Evolutionary conservation across 345 rosid genomes (phyloP).

Genomic region (Cardiospermum halicacabum): DNA sequence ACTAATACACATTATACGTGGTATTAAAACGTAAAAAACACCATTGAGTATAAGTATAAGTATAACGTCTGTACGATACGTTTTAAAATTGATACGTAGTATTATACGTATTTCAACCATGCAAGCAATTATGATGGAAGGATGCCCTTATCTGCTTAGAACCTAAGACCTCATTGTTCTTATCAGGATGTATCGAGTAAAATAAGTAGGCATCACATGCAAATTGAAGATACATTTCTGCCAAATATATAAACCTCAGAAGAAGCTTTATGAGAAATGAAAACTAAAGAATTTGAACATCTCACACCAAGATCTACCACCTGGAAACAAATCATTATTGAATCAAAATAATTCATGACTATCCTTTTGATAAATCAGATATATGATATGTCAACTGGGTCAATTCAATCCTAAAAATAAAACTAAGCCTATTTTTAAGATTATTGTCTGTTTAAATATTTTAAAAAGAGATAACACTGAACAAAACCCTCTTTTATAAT

Average conservation of each 20-base stretch:
- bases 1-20: no score
- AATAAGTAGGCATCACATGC: not conserved
- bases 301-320: not conserved
- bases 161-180: not conserved
- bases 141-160: not conserved
- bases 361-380: not conserved
- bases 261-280: not conserved
- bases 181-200: not conserved
- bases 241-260: not conserved
- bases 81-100: no score
- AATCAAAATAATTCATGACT: not conserved
- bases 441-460: slow-evolving; percentile 12
- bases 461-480: not conserved
- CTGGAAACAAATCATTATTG: not conserved
- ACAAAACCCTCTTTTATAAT: no score
- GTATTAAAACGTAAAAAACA: no score
- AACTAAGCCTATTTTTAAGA: slow-evolving; percentile 7
- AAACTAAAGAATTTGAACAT: not conserved
- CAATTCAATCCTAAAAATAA: slow-evolving; percentile 2
- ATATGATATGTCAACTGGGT: slow-evolving; percentile 1
- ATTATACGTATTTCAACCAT: no score
- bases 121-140: no score
- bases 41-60: no score
- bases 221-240: slow-evolving; percentile 1
- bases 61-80: no score